Base-by-base conservation (phyloP, 2,329 filamentous ascomycete species). In the Curvularia sp. region DNA sequence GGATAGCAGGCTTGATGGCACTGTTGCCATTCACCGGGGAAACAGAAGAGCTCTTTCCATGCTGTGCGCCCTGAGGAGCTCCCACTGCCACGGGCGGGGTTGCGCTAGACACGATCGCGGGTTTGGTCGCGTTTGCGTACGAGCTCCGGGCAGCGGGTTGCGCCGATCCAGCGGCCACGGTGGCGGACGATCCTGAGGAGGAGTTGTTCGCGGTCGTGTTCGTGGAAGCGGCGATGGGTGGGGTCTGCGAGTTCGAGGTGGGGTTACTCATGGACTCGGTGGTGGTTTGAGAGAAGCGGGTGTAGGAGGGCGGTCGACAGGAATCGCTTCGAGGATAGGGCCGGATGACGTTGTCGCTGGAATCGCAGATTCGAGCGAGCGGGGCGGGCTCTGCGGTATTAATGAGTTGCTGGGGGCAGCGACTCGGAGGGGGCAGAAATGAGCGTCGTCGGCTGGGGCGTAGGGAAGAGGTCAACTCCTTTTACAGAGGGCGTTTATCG, bases 1-100 rank as follows among this genome's bases (percentile, higher is more conserved):
- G 58, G 31, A 61, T 51, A 9, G 58, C 58, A 10, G 58, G 58
- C 51, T 58, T 61, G 55, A 61, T 58, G 48, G 57, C 89, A 78
- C 84, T 83, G 81, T 90, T 90, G 85, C 92, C 92, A 85, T 96
- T 97, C 85, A 96, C 86, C 78, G 90, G 87, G 83, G 91, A 88
- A 72, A 87, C 85, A 33, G 75, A 77, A 18, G 69, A 65, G 64
- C 69, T 73, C 70, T 77, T 78, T 55, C 71, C 76, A 78, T 78
- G 75, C 58, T 77, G 75, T 84, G 68, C 71, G 79, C 73, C 86
- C 85, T 79, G 83, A 72, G 81, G 78, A 72, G 80, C 81, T 77
- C 83, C 81, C 79, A 83, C 81, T 78, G 81, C 80, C 77, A 81
- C 79, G 72, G 83, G 78, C 73, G 81, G 79, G 75, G 80, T 78